Evolutionary conservation across 1,284 basidiomycete species (phyloP).

Genomic region (Tilletiopsis washingtonensis): DNA sequence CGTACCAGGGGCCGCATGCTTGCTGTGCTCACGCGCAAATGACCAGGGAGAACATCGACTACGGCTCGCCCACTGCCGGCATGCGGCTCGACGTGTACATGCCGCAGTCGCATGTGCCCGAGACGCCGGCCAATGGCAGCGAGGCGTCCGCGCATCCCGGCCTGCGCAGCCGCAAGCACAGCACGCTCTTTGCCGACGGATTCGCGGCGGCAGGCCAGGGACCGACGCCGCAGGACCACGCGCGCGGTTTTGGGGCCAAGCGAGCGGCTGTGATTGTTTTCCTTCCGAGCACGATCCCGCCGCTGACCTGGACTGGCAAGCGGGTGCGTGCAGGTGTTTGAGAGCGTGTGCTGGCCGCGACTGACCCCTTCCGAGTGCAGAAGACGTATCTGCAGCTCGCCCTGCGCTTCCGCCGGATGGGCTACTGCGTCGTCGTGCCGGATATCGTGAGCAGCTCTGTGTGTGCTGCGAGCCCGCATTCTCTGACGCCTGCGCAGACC

Average conservation of each 20-base stretch:
- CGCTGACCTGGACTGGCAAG: conserved; percentile 20
- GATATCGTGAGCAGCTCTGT: conserved; percentile 32
- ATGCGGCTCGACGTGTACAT: conserved; percentile 41
- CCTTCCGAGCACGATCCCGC: conserved; percentile 42
- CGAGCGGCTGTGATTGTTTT: conserved; percentile 46
- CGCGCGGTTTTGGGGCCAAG: too few species aligned
- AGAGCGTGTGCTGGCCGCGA: not conserved
- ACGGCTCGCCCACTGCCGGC: conserved; percentile 23
- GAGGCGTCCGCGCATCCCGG: not conserved
- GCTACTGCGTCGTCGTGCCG: conserved; percentile 48
- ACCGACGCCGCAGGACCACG: too few species aligned
- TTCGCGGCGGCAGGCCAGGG: not conserved
- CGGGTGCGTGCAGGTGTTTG: conserved; percentile 1
- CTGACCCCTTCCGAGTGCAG: conserved; percentile 13
- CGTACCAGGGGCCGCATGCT: not conserved
- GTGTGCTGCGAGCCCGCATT: not conserved
- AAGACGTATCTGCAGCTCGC: conserved; percentile 46
- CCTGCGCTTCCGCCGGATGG: conserved; percentile 42
- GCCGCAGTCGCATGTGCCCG: conserved; percentile 15
- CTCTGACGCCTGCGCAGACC: conserved; percentile 13
- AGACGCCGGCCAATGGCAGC: not conserved
- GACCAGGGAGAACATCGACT: conserved; percentile 35
- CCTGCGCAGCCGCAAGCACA: conserved; percentile 12
- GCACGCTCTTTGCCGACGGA: conserved; percentile 12
- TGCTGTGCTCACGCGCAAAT: not conserved